A percentile compares a stretch with the other conserved stretches of the same genome.
These are phyloP conservation scores for Athelia sp. DNA, from an alignment of 1,284 basidiomycete species.

Conservation along the genomic window DNA sequence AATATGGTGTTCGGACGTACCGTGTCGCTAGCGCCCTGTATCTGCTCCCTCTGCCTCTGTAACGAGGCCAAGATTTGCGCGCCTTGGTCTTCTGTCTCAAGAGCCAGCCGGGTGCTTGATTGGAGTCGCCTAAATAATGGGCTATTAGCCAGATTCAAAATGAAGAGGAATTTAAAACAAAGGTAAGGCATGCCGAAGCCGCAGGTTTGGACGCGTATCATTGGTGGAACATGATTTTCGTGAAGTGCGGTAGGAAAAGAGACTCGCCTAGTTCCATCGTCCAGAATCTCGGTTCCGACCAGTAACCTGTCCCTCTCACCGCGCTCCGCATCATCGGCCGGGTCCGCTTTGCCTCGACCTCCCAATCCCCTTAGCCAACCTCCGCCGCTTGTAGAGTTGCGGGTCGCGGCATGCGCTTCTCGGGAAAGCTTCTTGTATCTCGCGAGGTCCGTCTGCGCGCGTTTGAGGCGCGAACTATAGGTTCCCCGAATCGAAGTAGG, in stretches of 20 bases:
- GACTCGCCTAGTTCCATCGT: conserved; percentile 69
- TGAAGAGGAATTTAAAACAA: not conserved
- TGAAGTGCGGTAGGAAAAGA: not conserved
- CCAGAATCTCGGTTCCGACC: conserved; percentile 67
- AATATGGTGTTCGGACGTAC: conserved; percentile 31
- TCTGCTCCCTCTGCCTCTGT: conserved; percentile 88
- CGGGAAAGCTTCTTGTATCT: conserved; percentile 77
- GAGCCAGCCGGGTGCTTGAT: conserved; percentile 87
- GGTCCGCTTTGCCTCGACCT: conserved; percentile 33
- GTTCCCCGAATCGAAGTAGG: conserved; percentile 77
- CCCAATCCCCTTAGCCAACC: too few species aligned
- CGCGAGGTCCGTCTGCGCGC: conserved; percentile 69
- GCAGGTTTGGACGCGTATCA: not conserved
- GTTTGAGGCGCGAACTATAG: conserved; percentile 70
- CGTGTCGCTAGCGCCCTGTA: conserved; percentile 89
- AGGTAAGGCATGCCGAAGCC: not conserved
- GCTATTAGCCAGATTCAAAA: not conserved
- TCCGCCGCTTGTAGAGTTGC: conserved; percentile 46
- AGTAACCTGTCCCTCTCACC: conserved; percentile 78
- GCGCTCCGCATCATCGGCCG: conserved; percentile 80
- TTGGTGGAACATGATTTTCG: not conserved
- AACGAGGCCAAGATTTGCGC: conserved; percentile 89
- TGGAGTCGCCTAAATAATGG: conserved; percentile 45
- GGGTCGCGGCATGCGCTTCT: conserved; percentile 53
- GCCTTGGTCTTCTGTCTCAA: conserved; percentile 96